Evolutionary conservation across 805 yeast genomes (phyloP).

Genomic region (Scheffersomyces amazonensis): DNA sequence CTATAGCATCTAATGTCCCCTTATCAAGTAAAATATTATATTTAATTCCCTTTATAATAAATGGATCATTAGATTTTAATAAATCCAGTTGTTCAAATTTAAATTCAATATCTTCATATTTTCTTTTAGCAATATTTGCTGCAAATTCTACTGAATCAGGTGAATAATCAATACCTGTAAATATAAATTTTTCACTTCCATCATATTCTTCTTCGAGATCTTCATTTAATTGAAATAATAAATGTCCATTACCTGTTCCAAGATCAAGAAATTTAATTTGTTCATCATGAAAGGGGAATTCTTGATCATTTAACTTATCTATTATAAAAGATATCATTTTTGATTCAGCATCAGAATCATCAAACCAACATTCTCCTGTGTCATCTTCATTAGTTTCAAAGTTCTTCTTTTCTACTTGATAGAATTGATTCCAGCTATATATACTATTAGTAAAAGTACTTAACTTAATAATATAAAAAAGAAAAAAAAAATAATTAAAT

Average conservation of each 20-base stretch:
- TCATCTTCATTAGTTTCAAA: slow-evolving; percentile 74
- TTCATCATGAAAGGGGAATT: slow-evolving; percentile 18
- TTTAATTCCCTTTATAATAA: slow-evolving; percentile 30
- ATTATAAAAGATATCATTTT: slow-evolving; percentile 73
- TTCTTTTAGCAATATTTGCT: slow-evolving; percentile 45
- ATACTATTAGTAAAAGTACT: slow-evolving; percentile 22
- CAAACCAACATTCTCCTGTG: slow-evolving; percentile 96
- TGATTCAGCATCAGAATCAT: slow-evolving; percentile 89
- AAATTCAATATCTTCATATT: slow-evolving; percentile 31
- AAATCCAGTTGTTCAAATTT: slow-evolving; percentile 73
- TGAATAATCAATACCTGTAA: slow-evolving; percentile 81
- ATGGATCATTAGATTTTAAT: slow-evolving; percentile 34
- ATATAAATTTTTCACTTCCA: slow-evolving; percentile 12
- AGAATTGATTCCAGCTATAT: slow-evolving; percentile 96
- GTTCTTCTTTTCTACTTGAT: slow-evolving; percentile 67
- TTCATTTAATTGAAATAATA: slow-evolving; percentile 65
- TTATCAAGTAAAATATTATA: slow-evolving; percentile 85
- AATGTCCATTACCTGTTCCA: slow-evolving; percentile 96
- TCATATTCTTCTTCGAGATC: slow-evolving; percentile 56
- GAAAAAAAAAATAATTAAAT: no score
- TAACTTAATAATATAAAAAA: neutral
- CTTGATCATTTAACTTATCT: slow-evolving; percentile 41
- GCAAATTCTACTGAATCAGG: slow-evolving; percentile 80
- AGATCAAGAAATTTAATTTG: slow-evolving; percentile 60
- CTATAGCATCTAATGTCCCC: slow-evolving; percentile 97